Base-by-base conservation (phyloP, 2,329 filamentous ascomycete genomes). In the Sclerotinia subarctica region DNA sequence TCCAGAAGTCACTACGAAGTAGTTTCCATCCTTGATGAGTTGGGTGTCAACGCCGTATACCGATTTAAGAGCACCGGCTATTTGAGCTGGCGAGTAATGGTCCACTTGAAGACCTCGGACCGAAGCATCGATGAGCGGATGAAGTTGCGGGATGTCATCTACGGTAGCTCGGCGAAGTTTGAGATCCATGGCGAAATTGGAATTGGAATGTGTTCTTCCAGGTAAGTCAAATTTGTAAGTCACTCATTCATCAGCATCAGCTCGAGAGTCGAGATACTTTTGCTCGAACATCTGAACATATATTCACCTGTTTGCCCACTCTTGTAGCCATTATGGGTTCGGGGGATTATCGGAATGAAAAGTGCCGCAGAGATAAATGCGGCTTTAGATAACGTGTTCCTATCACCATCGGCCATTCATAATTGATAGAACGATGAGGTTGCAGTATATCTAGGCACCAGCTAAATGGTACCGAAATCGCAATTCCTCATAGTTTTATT, bases 21-120 rank as follows among this genome's bases (percentile, higher is more conserved):
- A 72, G n/a, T 68, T 68, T 8, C 67, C 69, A 51, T 72, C 71
- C 10, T 65, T 24, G 38, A 72, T 62, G 17, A 72, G 52, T n/a
- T 56, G 58, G 17, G 70, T 70, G 49, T 72, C 70, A 35, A 70
- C 66, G 4, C 69, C 69, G 46, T 72, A 72, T 17, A 72, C 60
- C 15, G 63, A 64, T 64, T 69, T 67, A 1, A 72, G 62, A 17
- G 70, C 68, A 2, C 60, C 53, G 24, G 57, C 57, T 38, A 72
- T 72, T 38, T 70, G 62, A 13, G 47, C 56, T 5, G 59, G 59
- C 0, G 66, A 69, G 60, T 72, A 73, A 52, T 67, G 56, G 19
- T 46, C 42, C 19, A 53, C 44, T 60, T 73, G 71, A 8, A 72
- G 67, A 21, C 59, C 66, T 17, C 67, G 64, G 26, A 73, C 69